Percentiles rank a stretch among this genome's conserved stretches.
These are phyloP conservation scores for Fraxinus excelsior DNA, from an alignment of 257 asterid species.

Conservation along the genomic window DNA sequence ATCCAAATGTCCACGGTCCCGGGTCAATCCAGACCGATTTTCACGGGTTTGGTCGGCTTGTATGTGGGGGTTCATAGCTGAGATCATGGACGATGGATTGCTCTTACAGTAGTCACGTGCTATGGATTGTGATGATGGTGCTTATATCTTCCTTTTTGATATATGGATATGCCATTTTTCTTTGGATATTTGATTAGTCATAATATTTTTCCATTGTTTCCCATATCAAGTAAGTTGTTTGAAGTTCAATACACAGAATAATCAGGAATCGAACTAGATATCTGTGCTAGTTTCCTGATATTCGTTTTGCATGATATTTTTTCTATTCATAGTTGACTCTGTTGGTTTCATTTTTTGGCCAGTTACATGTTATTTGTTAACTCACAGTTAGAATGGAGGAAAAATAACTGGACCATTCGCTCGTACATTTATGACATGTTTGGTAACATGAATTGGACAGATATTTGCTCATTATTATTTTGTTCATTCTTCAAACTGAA, in stretches of 20 bases:
- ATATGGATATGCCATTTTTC: not conserved
- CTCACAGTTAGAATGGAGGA: too few relatives aligned
- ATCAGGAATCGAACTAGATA: not conserved
- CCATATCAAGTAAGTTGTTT: not conserved
- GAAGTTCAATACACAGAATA: not conserved
- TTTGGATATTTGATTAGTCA: not conserved
- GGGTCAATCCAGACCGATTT: too few relatives aligned
- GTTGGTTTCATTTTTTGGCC: too few relatives aligned
- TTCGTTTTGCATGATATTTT: not conserved
- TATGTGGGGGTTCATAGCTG: not conserved
- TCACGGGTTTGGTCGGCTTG: too few relatives aligned
- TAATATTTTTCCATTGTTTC: not conserved
- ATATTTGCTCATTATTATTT: too few relatives aligned
- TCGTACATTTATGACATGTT: not conserved
- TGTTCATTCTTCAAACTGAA: not conserved
- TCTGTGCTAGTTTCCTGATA: not conserved
- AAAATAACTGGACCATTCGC: not conserved
- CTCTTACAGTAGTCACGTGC: not conserved
- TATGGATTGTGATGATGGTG: not conserved
- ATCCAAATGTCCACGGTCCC: too few relatives aligned
- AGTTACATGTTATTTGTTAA: too few relatives aligned
- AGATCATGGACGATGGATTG: not conserved
- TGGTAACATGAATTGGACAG: too few relatives aligned
- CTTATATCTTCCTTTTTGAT: not conserved
- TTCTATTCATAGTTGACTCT: not conserved